These are phyloP conservation scores for Penicillium sp. DNA, from an alignment of 2,329 filamentous ascomycete species.

Conservation along the genomic window DNA sequence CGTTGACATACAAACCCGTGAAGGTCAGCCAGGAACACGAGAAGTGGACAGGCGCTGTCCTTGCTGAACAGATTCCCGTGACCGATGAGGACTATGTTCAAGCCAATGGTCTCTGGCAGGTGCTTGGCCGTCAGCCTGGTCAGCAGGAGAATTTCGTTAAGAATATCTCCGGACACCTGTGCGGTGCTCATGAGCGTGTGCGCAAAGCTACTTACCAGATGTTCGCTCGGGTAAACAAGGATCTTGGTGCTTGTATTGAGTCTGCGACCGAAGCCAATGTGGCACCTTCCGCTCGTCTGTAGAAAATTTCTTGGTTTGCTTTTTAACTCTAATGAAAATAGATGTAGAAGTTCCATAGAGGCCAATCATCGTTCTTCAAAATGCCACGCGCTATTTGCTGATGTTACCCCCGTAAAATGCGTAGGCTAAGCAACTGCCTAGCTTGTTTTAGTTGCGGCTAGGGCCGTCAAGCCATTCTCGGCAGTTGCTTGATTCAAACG, in stretches of 20 bases:
- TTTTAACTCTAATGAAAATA: not conserved
- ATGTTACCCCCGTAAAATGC: not conserved
- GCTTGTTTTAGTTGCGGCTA: not conserved
- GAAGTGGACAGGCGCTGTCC: constrained; percentile 46
- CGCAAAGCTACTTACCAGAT: constrained; percentile 64
- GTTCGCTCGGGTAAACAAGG: constrained; percentile 61
- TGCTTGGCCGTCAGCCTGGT: constrained; percentile 50
- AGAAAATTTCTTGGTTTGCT: constrained; percentile 7
- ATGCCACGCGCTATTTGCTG: not conserved
- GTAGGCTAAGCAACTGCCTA: constrained; percentile 1
- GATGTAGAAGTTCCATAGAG: not conserved
- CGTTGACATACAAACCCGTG: constrained; percentile 43
- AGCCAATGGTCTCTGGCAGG: constrained; percentile 49
- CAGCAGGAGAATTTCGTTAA: constrained; percentile 66
- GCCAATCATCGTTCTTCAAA: not conserved
- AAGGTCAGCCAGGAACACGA: constrained; percentile 50
- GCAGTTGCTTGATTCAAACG: not conserved
- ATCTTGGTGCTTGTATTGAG: constrained; percentile 58
- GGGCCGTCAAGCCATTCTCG: not conserved
- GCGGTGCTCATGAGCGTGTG: constrained; percentile 58
- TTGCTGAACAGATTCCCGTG: constrained; percentile 47
- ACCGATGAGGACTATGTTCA: constrained; percentile 52
- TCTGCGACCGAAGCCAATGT: constrained; percentile 54
- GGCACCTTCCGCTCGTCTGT: constrained; percentile 32
- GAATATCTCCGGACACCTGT: constrained; percentile 64